These are phyloP conservation scores for Avena atlantica DNA, from an alignment of 176 grass and related monocot genomes.

Conservation along the genomic window DNA sequence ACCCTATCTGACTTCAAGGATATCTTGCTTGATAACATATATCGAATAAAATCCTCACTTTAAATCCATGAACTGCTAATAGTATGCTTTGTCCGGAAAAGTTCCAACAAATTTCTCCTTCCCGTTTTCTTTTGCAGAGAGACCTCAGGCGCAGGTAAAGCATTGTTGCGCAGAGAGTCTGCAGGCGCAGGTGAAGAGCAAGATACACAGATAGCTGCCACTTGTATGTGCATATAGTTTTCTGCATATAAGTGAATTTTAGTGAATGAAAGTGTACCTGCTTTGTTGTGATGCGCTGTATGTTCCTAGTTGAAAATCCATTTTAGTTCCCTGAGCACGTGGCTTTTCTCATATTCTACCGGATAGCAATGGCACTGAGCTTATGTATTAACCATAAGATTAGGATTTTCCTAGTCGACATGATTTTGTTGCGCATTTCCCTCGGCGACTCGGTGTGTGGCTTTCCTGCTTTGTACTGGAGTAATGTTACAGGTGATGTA, in stretches of 20 bases:
- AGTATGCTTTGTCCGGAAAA: neutral
- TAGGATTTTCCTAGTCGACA: too few relatives aligned
- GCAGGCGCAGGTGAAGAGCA: constrained; percentile 36
- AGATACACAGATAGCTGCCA: neutral
- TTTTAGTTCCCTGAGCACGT: neutral
- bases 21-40: neutral
- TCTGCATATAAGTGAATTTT: neutral
- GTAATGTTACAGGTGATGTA: neutral
- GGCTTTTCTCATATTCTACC: neutral
- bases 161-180: constrained; percentile 39
- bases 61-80: neutral
- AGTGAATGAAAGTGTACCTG: neutral
- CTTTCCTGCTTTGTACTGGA: neutral
- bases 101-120: neutral
- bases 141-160: constrained; percentile 60
- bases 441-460: too few relatives aligned
- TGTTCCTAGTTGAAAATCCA: constrained; percentile 21
- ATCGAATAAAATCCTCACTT: neutral
- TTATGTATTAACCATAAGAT: neutral
- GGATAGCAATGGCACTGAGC: neutral
- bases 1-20: neutral
- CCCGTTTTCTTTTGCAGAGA: constrained; percentile 54
- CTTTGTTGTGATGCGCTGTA: constrained; percentile 16
- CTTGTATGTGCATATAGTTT: neutral
- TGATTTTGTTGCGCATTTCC: neutral